A percentile compares a stretch with the other conserved stretches of the same genome.
Evolutionary conservation across 2,329 filamentous ascomycete species (phyloP).

Genomic region (Sarocladium brachiariae): DNA sequence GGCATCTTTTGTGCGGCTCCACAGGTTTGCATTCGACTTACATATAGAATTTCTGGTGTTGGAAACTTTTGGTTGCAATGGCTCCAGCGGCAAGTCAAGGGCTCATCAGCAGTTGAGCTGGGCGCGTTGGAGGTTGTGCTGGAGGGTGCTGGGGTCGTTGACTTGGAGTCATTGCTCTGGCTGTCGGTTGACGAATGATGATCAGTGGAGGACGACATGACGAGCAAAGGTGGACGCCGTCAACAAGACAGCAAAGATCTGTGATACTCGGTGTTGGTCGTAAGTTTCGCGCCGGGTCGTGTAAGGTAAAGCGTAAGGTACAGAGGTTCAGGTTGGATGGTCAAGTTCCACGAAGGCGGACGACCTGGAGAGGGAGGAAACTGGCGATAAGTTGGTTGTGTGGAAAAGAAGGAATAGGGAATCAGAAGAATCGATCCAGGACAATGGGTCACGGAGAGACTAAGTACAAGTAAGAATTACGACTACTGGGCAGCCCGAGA

Average conservation of each 20-base stretch:
- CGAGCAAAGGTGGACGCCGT: constrained; percentile 8
- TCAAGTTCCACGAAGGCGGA: background rate
- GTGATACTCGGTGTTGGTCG: background rate
- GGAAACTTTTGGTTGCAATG: constrained; percentile 52
- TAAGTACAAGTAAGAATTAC: constrained; percentile 9
- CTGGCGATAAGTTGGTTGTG: background rate
- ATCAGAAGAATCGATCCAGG: constrained; percentile 8
- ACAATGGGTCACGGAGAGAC: constrained; percentile 1
- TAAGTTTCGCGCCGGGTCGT: background rate
- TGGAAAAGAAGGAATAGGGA: constrained; percentile 6
- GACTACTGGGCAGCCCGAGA: background rate
- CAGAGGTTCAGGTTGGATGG: no score
- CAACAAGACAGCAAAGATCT: background rate
- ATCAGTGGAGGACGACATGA: constrained; percentile 28
- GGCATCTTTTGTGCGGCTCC: background rate
- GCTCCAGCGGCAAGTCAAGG: constrained; percentile 55
- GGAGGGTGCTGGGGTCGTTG: constrained; percentile 45
- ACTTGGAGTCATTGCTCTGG: constrained; percentile 42
- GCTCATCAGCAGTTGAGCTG: constrained; percentile 41
- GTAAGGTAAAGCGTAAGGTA: no score
- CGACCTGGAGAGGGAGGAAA: background rate
- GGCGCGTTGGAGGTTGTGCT: constrained; percentile 37
- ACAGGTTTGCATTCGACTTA: constrained; percentile 30
- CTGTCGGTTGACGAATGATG: constrained; percentile 24
- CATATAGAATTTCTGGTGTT: constrained; percentile 52